Conservation (phyloP, 495 filamentous ascomycete species). For the Penicillium alfredii region DNA sequence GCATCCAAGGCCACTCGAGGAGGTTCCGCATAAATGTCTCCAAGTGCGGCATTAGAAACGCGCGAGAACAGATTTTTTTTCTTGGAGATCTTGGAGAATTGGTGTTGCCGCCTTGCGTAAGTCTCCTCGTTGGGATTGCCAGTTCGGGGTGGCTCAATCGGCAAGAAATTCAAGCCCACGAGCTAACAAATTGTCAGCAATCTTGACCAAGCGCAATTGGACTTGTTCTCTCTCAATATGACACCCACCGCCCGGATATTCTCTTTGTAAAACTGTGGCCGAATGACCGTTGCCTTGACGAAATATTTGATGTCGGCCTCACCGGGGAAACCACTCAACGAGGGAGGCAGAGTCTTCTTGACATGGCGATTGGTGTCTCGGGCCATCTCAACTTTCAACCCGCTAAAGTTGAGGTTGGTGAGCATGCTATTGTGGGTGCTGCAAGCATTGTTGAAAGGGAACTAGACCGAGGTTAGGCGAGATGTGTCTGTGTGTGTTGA, state of each 20-base stretch:
- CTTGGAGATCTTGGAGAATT: constrained; percentile 53
- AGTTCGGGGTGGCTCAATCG: constrained; percentile 81
- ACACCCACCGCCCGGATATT: constrained; percentile 62
- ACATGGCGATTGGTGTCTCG: constrained; percentile 58
- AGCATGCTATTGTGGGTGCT: constrained; percentile 52
- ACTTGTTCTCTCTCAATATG: constrained; percentile 2
- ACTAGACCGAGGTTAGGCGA: constrained; percentile 25
- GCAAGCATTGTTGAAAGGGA: constrained; percentile 91
- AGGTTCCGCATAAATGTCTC: constrained; percentile 23
- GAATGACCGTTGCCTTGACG: constrained; percentile 81
- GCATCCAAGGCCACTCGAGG: constrained; percentile 64
- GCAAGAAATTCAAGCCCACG: constrained; percentile 71
- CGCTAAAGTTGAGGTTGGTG: constrained; percentile 50
- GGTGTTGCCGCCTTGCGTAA: constrained; percentile 74
- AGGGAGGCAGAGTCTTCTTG: constrained; percentile 82
- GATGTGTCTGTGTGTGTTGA: neutral
- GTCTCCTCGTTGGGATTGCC: constrained; percentile 64
- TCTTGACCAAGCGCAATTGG: neutral
- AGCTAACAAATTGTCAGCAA: constrained; percentile 32
- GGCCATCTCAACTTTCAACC: constrained; percentile 53
- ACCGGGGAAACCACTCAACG: constrained; percentile 71
- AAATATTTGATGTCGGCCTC: constrained; percentile 89
- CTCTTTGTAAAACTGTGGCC: constrained; percentile 77
- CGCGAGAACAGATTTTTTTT: constrained; percentile 54
- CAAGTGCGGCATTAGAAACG: constrained; percentile 19